These are phyloP conservation scores for Gardenia jasminoides DNA, from an alignment of 257 asterid species.

Conservation along the genomic window DNA sequence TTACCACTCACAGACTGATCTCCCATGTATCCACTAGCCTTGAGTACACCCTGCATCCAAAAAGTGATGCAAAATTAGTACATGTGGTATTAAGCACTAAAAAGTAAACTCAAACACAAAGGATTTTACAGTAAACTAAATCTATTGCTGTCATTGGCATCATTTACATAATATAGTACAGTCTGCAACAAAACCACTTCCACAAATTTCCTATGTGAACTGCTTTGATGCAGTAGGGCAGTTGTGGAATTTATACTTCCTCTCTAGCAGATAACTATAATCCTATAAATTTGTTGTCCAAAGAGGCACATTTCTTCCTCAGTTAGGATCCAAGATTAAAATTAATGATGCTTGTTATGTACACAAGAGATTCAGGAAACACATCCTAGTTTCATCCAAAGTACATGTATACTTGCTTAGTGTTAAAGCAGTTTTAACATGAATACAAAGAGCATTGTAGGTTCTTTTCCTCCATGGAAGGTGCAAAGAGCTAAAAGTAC, in stretches of 20 bases:
- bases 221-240: neutral
- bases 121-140: neutral
- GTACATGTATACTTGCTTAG: neutral
- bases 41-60: slow-evolving; percentile 45
- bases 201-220: neutral
- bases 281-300: neutral
- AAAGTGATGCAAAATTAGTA: neutral
- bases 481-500: slow-evolving; percentile 26
- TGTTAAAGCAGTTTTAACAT: neutral
- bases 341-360: too few relatives aligned
- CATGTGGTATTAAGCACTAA: neutral
- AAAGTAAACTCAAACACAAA: neutral
- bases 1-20: slow-evolving; percentile 55
- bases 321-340: neutral
- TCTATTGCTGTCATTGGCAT: neutral
- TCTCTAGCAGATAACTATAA: neutral
- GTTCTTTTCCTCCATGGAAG: neutral
- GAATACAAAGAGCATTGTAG: neutral
- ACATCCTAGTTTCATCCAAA: neutral
- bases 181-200: neutral
- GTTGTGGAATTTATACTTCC: neutral
- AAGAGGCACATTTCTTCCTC: neutral
- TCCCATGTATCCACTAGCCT: slow-evolving; percentile 40
- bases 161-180: neutral
- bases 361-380: neutral